These are phyloP conservation scores for Perilla frutescens DNA, from an alignment of 257 asterid species.

Conservation along the genomic window DNA sequence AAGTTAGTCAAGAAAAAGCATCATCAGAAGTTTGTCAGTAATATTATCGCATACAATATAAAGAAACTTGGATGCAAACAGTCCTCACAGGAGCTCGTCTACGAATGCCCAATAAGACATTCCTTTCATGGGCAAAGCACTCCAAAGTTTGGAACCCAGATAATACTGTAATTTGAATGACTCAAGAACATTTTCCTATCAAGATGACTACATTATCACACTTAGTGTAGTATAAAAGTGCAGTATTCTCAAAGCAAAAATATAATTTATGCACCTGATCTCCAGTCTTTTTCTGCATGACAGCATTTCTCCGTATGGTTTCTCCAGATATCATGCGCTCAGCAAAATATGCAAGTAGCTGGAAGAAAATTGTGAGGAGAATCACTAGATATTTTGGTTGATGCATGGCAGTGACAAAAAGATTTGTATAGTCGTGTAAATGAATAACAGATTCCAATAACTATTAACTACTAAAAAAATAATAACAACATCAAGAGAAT, in stretches of 20 bases:
- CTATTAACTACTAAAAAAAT: no score
- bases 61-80: conserved; percentile 18
- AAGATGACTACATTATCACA: conserved; percentile 22
- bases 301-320: conserved; percentile 80
- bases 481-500: no score
- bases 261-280: conserved; percentile 57
- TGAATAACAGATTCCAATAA: neutral
- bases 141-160: neutral
- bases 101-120: neutral
- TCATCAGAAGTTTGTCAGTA: neutral
- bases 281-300: conserved; percentile 75
- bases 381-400: conserved; percentile 9
- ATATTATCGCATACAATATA: neutral
- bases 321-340: conserved; percentile 91
- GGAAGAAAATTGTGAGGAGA: conserved; percentile 34
- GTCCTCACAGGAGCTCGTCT: neutral
- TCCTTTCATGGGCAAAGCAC: neutral
- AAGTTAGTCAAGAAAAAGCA: neutral
- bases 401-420: conserved; percentile 11
- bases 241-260: conserved; percentile 11
- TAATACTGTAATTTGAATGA: neutral
- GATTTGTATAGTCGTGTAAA: neutral
- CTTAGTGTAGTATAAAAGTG: neutral
- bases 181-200: conserved; percentile 10
- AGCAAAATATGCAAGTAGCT: conserved; percentile 78